A percentile compares a stretch with the other conserved stretches of the same genome.
Evolutionary conservation across 176 grass and related monocot species (phyloP).

Genomic region (Oryza rufipogon): DNA sequence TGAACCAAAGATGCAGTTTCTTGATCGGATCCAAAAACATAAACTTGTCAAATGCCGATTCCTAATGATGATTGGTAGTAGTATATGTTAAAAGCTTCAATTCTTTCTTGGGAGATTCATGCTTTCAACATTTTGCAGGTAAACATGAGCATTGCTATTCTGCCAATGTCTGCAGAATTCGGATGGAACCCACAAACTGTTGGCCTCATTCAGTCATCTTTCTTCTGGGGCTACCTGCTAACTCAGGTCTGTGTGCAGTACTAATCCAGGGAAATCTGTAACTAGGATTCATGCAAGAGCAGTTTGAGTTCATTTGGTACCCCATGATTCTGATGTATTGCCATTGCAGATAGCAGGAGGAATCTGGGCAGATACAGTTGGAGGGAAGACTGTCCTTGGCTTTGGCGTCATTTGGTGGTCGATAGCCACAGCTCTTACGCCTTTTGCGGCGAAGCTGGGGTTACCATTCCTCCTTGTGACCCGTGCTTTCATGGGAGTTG

Average conservation of each 20-base stretch:
- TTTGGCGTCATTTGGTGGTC: slow-evolving; percentile 97
- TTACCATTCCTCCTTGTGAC: slow-evolving; percentile 87
- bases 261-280: neutral
- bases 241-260: slow-evolving; percentile 60
- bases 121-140: slow-evolving; percentile 57
- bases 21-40: neutral
- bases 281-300: neutral
- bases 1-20: neutral
- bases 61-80: no score
- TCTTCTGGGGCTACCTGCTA: slow-evolving; percentile 99
- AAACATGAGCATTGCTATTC: slow-evolving; percentile 99
- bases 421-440: slow-evolving; percentile 86
- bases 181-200: slow-evolving; percentile 92
- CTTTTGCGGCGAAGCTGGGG: slow-evolving; percentile 74
- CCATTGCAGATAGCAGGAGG: slow-evolving; percentile 83
- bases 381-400: slow-evolving; percentile 88
- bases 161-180: slow-evolving; percentile 90
- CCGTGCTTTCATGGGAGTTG: slow-evolving; percentile 95
- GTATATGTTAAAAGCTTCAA: no score
- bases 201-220: slow-evolving; percentile 90
- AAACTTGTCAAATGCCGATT: no score
- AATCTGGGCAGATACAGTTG: slow-evolving; percentile 95
- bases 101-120: neutral
- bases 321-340: neutral
- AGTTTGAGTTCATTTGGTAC: neutral